Conservation (phyloP, 306 rosid species). For the Vigna mungo region DNA sequence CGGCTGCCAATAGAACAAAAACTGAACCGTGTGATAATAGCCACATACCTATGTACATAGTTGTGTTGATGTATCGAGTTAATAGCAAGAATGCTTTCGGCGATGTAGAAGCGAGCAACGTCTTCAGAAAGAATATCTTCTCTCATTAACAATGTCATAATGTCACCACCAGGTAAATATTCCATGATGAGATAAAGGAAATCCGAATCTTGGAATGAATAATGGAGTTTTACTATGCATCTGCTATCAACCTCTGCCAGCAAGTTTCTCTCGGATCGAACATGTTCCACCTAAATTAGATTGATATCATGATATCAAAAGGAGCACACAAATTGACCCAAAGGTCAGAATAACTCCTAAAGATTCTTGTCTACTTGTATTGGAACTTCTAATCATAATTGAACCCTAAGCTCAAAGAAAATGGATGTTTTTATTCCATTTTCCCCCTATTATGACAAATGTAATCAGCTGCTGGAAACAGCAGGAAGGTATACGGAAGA, state of each 20-base stretch:
- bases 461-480: slow-evolving; percentile 32
- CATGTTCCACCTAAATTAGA: slow-evolving; percentile 90
- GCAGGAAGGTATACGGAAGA: slow-evolving; percentile 25
- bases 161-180: slow-evolving; percentile 99
- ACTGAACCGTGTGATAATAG: slow-evolving; percentile 26
- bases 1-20: slow-evolving; percentile 22
- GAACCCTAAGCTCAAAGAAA: slow-evolving; percentile 11
- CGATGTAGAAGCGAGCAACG: slow-evolving; percentile 93
- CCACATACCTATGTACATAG: slow-evolving; percentile 86
- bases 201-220: slow-evolving; percentile 97
- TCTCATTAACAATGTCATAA: slow-evolving; percentile 97
- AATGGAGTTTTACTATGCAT: slow-evolving; percentile 93
- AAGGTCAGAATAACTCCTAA: slow-evolving; percentile 22
- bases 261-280: slow-evolving; percentile 98
- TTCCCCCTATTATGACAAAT: slow-evolving; percentile 21
- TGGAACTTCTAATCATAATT: slow-evolving; percentile 31
- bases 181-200: slow-evolving; percentile 98
- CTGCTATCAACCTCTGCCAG: slow-evolving; percentile 99
- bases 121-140: slow-evolving; percentile 95
- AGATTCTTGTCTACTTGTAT: slow-evolving; percentile 15
- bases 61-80: slow-evolving; percentile 96
- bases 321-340: slow-evolving; percentile 25
- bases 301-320: slow-evolving; percentile 23
- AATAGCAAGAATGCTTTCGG: slow-evolving; percentile 97
- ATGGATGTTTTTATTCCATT: slow-evolving; percentile 25